phyloP scores from a whole-genome alignment of 495 filamentous ascomycete genomes.

The Neurospora tetraspora region DNA sequence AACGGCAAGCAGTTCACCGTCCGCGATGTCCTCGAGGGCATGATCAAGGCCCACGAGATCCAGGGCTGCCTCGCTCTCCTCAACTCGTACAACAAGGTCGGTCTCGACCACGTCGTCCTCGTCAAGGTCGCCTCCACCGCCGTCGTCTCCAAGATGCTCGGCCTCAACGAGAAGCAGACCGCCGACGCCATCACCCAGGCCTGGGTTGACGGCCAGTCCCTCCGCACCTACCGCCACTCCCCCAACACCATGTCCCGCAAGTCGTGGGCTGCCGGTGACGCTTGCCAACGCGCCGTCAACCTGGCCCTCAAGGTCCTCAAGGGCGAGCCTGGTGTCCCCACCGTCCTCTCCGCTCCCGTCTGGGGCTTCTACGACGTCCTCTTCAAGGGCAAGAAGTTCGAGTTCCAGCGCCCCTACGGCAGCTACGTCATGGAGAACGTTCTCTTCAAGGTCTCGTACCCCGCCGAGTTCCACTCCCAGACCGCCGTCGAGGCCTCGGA shows the following conservation, averaged over 20 bases:
- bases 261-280: slow-evolving; percentile 97
- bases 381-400: slow-evolving; percentile 90
- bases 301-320: slow-evolving; percentile 86
- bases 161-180: slow-evolving; percentile 79
- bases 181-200: slow-evolving; percentile 93
- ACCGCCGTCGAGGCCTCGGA: slow-evolving; percentile 93
- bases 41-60: slow-evolving; percentile 99
- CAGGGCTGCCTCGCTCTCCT: slow-evolving; percentile 93
- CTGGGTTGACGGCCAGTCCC: slow-evolving; percentile 90
- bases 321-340: slow-evolving; percentile 84
- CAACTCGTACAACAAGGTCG: slow-evolving; percentile 98
- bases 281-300: slow-evolving; percentile 93
- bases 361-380: slow-evolving; percentile 99
- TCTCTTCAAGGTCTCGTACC: slow-evolving; percentile 98
- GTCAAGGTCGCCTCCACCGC: slow-evolving; percentile 96
- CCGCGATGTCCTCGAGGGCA: slow-evolving; percentile 86
- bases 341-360: slow-evolving; percentile 81
- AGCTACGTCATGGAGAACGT: slow-evolving; percentile 99
- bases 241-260: slow-evolving; percentile 99
- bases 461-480: slow-evolving; percentile 99
- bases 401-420: slow-evolving; percentile 92
- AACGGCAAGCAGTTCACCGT: slow-evolving; percentile 79
- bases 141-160: slow-evolving; percentile 89
- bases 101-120: slow-evolving; percentile 91
- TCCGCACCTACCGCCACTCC: slow-evolving; percentile 92